A percentile compares a stretch with the other conserved stretches of the same genome.
phyloP scores from a whole-genome alignment of 2,329 filamentous ascomycete species.

The Grosmannia penicillata region DNA sequence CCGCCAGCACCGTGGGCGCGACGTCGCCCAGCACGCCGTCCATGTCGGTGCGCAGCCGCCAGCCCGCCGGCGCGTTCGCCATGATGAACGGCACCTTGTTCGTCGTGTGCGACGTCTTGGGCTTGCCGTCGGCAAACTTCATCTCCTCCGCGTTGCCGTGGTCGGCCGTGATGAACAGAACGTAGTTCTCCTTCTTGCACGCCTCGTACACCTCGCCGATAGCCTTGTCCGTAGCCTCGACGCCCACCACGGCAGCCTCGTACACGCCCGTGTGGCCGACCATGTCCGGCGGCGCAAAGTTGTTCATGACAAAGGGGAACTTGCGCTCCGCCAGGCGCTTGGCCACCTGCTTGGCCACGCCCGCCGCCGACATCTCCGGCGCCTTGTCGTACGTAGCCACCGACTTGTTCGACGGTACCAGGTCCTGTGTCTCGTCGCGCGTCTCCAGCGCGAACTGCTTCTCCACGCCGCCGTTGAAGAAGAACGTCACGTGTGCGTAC shows the following conservation, averaged over 20 bases:
- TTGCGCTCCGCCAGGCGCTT: constrained; percentile 75
- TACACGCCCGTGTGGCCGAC: constrained; percentile 97
- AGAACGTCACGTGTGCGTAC: constrained; percentile 98
- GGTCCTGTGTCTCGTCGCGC: constrained; percentile 65
- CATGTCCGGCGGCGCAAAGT: constrained; percentile 99
- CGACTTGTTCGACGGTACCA: constrained; percentile 74
- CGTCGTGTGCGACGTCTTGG: constrained; percentile 94
- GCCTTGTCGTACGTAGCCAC: constrained; percentile 92
- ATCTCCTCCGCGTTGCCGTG: constrained; percentile 99
- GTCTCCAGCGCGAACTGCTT: constrained; percentile 87
- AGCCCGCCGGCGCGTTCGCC: constrained; percentile 87
- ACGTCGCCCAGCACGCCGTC: constrained; percentile 93
- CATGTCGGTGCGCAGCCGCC: constrained; percentile 61
- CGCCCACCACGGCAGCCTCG: constrained; percentile 77
- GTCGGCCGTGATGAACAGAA: constrained; percentile 90
- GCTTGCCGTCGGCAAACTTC: constrained; percentile 88
- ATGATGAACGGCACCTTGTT: constrained; percentile 98
- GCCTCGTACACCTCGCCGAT: constrained; percentile 86
- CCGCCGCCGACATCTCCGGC: constrained; percentile 89
- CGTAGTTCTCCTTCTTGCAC: constrained; percentile 85
- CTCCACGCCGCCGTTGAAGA: constrained; percentile 98
- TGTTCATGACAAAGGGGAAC: constrained; percentile 99
- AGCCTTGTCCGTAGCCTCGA: constrained; percentile 77
- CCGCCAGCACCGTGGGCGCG: constrained; percentile 78
- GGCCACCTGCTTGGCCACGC: constrained; percentile 74